Conservation (phyloP, 1,284 basidiomycete species). For the Tilletia caries region DNA sequence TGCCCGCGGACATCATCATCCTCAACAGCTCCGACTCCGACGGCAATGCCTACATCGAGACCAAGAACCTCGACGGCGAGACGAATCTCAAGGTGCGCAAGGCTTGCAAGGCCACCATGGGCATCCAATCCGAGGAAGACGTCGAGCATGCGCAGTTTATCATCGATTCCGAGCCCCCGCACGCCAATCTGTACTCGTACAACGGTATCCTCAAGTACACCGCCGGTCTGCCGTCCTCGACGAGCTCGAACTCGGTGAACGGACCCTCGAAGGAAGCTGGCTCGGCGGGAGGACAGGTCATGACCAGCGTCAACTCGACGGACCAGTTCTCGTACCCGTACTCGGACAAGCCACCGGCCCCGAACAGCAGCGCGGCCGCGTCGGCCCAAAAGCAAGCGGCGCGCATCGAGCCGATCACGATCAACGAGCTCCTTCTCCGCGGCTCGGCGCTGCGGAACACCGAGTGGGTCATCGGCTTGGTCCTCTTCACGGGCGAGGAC, state of each 20-base stretch:
- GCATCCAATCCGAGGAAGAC: conserved; percentile 82
- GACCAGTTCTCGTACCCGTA: conserved; percentile 22
- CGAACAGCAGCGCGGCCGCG: conserved; percentile 34
- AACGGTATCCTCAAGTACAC: conserved; percentile 76
- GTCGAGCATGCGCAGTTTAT: conserved; percentile 79
- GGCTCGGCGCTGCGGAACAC: conserved; percentile 92
- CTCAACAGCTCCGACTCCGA: conserved; percentile 63
- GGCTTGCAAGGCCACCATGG: conserved; percentile 71
- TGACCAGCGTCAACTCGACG: conserved; percentile 13
- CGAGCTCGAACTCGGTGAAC: conserved; percentile 20
- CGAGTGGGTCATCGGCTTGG: conserved; percentile 87
- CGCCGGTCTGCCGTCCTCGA: conserved; percentile 34
- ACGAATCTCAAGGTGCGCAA: conserved; percentile 88
- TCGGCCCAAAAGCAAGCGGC: conserved; percentile 46
- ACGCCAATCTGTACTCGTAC: conserved; percentile 87
- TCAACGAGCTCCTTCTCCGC: conserved; percentile 88
- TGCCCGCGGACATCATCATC: conserved; percentile 90
- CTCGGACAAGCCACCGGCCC: conserved; percentile 21
- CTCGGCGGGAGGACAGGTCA: not conserved
- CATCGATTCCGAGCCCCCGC: conserved; percentile 87
- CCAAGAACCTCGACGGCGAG: conserved; percentile 94
- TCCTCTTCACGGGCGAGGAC: conserved; percentile 89
- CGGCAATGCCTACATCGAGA: conserved; percentile 56
- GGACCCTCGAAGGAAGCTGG: not conserved
- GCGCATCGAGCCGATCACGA: conserved; percentile 62